These are phyloP conservation scores for Linnemannia elongata DNA, from an alignment of 192 early-diverging fungal genomes.

Conservation along the genomic window DNA sequence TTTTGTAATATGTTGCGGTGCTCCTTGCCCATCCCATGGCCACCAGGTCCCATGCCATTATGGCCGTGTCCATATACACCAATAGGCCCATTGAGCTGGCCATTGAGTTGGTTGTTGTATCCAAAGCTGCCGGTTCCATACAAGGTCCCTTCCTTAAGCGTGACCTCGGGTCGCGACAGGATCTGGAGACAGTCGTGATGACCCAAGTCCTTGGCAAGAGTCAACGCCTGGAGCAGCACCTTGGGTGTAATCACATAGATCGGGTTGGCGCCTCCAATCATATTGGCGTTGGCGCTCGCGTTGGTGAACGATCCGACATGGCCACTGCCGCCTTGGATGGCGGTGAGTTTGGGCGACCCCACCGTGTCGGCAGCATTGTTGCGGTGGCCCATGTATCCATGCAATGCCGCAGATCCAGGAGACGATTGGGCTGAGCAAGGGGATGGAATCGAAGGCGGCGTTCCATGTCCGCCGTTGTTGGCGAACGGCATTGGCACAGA, in stretches of 20 bases:
- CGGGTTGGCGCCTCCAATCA: slow-evolving; percentile 44
- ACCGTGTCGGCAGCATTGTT: slow-evolving; percentile 25
- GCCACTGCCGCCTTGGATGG: slow-evolving; percentile 35
- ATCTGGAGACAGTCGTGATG: slow-evolving; percentile 50
- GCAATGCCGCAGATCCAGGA: slow-evolving; percentile 31
- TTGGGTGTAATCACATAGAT: slow-evolving; percentile 52
- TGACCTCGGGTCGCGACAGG: slow-evolving; percentile 46
- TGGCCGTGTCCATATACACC: slow-evolving; percentile 26
- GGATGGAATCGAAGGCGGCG: slow-evolving; percentile 48
- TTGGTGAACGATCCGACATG: slow-evolving; percentile 51
- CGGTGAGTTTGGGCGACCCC: slow-evolving; percentile 34
- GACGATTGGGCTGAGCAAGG: slow-evolving; percentile 56
- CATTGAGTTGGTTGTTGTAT: slow-evolving; percentile 44
- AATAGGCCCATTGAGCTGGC: slow-evolving; percentile 10
- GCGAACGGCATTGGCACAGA: slow-evolving; percentile 52
- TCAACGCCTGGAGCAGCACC: slow-evolving; percentile 46
- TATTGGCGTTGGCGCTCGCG: slow-evolving; percentile 51
- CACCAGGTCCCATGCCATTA: slow-evolving; percentile 5
- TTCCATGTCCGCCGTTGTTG: slow-evolving; percentile 33
- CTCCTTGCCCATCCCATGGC: slow-evolving; percentile 39
- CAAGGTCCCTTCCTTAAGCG: slow-evolving; percentile 48
- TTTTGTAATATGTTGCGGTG: slow-evolving; percentile 52
- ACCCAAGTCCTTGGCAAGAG: slow-evolving; percentile 45
- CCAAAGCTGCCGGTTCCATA: slow-evolving; percentile 56
- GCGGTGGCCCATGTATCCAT: slow-evolving; percentile 50